phyloP scores from a whole-genome alignment of 2,329 filamentous ascomycete species.

The Aspergillus sp. region DNA sequence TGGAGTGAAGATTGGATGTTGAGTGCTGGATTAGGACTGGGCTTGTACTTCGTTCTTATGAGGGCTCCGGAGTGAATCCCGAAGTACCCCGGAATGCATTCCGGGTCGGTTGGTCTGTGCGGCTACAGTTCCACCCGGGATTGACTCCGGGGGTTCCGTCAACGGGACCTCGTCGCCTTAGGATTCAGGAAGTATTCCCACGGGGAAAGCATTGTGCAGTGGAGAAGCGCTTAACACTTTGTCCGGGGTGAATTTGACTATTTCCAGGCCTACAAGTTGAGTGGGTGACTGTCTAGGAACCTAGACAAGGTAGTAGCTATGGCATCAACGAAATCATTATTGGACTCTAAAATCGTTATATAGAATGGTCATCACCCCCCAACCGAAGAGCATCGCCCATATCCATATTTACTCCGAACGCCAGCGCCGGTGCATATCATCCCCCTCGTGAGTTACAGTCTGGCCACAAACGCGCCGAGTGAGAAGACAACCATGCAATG shows the following conservation, averaged over 20 bases:
- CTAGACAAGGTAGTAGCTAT: too few relatives aligned
- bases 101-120: slow-evolving; percentile 5
- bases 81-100: slow-evolving; percentile 11
- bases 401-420: slow-evolving; percentile 26
- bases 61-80: slow-evolving; percentile 18
- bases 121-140: not conserved
- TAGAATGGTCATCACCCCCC: slow-evolving; percentile 27
- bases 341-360: slow-evolving; percentile 35
- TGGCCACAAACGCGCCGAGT: slow-evolving; percentile 5
- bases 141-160: not conserved
- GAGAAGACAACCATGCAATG: slow-evolving; percentile 7
- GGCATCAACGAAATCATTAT: not conserved
- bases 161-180: too few relatives aligned
- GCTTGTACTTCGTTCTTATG: slow-evolving; percentile 3
- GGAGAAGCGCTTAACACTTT: too few relatives aligned
- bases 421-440: slow-evolving; percentile 34
- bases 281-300: too few relatives aligned
- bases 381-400: slow-evolving; percentile 14
- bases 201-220: not conserved
- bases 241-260: too few relatives aligned
- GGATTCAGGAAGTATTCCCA: too few relatives aligned
- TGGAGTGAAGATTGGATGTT: slow-evolving; percentile 15
- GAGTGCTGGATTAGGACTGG: not conserved
- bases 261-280: too few relatives aligned
- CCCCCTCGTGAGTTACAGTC: slow-evolving; percentile 18